phyloP scores from a whole-genome alignment of 208 protist genomes.

The Trypanosoma mega region DNA sequence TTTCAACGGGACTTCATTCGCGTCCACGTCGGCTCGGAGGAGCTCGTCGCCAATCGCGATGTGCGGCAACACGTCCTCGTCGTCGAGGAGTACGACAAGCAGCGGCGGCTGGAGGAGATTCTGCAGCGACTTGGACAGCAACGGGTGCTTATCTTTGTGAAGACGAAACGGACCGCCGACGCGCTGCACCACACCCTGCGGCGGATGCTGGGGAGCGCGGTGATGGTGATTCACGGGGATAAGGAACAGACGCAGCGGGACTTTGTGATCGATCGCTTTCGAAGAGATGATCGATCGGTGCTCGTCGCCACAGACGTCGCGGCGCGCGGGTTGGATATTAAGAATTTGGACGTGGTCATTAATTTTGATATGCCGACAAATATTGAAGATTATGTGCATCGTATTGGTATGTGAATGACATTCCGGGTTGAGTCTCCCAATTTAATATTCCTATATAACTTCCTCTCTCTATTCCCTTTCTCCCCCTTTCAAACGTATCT shows the following conservation, averaged over 20 bases:
- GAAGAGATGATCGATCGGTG: constrained; percentile 49
- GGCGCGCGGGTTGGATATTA: constrained; percentile 96
- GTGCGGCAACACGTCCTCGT: constrained; percentile 81
- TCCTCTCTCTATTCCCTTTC: constrained; percentile 1
- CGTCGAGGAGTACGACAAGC: constrained; percentile 74
- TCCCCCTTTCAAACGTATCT: no score
- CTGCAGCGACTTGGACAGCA: constrained; percentile 55
- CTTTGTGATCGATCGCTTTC: constrained; percentile 89
- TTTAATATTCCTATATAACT: constrained; percentile 8
- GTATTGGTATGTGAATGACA: constrained; percentile 93
- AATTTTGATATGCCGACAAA: constrained; percentile 99
- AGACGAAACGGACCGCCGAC: constrained; percentile 86
- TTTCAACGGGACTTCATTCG: constrained; percentile 92
- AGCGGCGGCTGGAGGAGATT: constrained; percentile 72
- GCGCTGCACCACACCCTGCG: constrained; percentile 67
- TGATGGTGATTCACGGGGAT: constrained; percentile 90
- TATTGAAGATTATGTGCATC: constrained; percentile 98
- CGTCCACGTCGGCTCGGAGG: constrained; percentile 90
- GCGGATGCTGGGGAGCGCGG: constrained; percentile 49
- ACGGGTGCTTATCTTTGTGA: constrained; percentile 89
- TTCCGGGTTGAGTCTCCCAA: constrained; percentile 28
- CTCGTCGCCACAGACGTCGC: constrained; percentile 94
- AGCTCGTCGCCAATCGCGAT: constrained; percentile 83
- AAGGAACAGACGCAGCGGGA: constrained; percentile 91
- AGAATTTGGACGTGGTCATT: constrained; percentile 98